Evolutionary conservation across 2,329 filamentous ascomycete genomes (phyloP).

Genomic region (Pseudogymnoascus sp.): DNA sequence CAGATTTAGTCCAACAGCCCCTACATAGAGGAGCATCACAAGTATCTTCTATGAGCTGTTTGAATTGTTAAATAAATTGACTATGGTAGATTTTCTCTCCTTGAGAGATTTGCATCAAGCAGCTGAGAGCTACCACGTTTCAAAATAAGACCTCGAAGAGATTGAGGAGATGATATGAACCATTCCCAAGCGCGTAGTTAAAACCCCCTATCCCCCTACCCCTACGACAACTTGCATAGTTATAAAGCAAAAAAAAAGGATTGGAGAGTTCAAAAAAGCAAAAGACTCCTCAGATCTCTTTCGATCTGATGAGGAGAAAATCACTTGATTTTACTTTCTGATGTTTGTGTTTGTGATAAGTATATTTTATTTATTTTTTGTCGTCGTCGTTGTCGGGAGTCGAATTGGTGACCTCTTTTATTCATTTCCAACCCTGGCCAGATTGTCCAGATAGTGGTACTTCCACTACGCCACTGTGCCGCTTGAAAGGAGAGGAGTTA

Average conservation of each 20-base stretch:
- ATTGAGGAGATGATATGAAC: too few relatives aligned
- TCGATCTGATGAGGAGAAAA: background rate
- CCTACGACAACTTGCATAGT: background rate
- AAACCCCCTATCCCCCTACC: too few relatives aligned
- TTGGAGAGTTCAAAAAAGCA: background rate
- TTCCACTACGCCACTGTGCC: background rate
- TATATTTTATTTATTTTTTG: background rate
- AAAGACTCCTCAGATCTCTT: background rate
- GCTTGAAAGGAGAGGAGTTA: background rate
- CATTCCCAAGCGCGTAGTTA: too few relatives aligned
- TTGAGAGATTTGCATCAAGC: too few relatives aligned
- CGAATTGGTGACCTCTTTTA: background rate
- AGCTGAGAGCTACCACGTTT: too few relatives aligned
- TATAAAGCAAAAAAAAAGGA: background rate
- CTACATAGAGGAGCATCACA: too few relatives aligned
- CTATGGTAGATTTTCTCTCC: too few relatives aligned
- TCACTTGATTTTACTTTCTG: background rate
- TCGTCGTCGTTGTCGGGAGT: background rate
- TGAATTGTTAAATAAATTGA: too few relatives aligned
- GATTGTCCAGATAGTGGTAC: background rate
- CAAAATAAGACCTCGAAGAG: too few relatives aligned
- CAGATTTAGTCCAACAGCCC: too few relatives aligned
- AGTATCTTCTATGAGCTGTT: too few relatives aligned
- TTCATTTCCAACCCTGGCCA: background rate
- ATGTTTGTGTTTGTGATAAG: background rate